Evolutionary conservation across 129 eudicot species (phyloP), one percentile per base, ranked within the genome.

Genomic region (Artemisia argyi): DNA sequence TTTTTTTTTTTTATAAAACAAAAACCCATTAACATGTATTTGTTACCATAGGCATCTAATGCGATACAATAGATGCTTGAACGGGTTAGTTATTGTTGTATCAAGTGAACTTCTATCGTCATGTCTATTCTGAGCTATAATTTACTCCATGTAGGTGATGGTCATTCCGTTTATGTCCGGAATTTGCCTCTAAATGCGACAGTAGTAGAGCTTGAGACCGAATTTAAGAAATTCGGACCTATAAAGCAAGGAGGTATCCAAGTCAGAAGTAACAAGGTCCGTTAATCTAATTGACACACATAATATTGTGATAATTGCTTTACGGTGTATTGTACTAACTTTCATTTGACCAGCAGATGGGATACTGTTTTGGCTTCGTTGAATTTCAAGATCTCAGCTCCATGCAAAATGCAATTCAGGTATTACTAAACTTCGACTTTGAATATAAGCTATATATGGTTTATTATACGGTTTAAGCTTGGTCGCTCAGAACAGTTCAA

Each of bases 211-310:
- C 89, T 92, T 72, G 94, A 89, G 80, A 82, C 18, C 10, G 94
- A 84, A 69, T 92, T 92, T 62, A 81, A 80, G 70, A 86, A 83
- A 78, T 92, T 85, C 78, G 96, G 97, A 53, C 82, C 96, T 48
- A 87, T 92, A 60, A 92, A 86, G 78, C 81, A 67, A 77, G 88
- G 83, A 58, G 97, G 97, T 15, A 74, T 92, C 67, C 97, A 92
- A 92, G 97, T 92, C 59, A 86, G 94, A 78, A 92, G 94, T 80
- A 85, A 86, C 49, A 86, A 87, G 96, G 97, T 92, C 16, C n/a
- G 79, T 73, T 61, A 35, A 61, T 59, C 20, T 76, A 55, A 35
- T 30, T 35, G 32, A 61, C 46, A 65, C 64, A 32, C 17, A 16
- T 54, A 50, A 8, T 9, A 30, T 58, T 49, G 32, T 42, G 19